These are phyloP conservation scores for Aegilops tauschii DNA, from an alignment of 176 grass and related monocot species.

Conservation along the genomic window DNA sequence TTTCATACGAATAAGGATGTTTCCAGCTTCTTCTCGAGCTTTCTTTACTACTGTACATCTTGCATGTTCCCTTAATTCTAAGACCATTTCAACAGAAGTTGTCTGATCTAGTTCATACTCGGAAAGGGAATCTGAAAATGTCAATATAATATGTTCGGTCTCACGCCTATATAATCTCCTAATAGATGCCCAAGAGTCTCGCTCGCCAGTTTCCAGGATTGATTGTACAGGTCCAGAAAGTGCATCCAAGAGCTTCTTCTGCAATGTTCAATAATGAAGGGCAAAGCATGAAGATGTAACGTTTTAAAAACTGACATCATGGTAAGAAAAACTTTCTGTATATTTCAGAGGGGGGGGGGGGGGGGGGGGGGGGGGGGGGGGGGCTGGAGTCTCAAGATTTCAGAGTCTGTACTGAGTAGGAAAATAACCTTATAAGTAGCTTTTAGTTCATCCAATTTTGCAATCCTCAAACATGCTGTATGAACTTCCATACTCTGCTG, in stretches of 20 bases:
- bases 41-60: conserved; percentile 67
- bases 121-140: conserved; percentile 54
- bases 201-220: conserved; percentile 56
- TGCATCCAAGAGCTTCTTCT: conserved; percentile 57
- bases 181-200: conserved; percentile 66
- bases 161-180: conserved; percentile 61
- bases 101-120: conserved; percentile 72
- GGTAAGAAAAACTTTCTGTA: not conserved
- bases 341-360: not conserved
- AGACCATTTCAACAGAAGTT: conserved; percentile 42
- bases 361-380: not conserved
- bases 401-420: not conserved
- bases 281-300: conserved; percentile 4
- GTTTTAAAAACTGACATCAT: not conserved
- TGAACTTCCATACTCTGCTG: conserved; percentile 53
- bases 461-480: conserved; percentile 39
- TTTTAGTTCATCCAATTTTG: conserved; percentile 67
- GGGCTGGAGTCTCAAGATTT: not conserved
- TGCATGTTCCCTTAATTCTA: conserved; percentile 59
- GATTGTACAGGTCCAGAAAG: conserved; percentile 71
- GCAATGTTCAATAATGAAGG: conserved; percentile 28
- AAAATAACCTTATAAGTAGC: conserved; percentile 61
- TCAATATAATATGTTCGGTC: conserved; percentile 47
- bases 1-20: conserved; percentile 84
- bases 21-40: conserved; percentile 78